Conservation (phyloP, 208 protist species). For the Borovskyia barvae region DNA sequence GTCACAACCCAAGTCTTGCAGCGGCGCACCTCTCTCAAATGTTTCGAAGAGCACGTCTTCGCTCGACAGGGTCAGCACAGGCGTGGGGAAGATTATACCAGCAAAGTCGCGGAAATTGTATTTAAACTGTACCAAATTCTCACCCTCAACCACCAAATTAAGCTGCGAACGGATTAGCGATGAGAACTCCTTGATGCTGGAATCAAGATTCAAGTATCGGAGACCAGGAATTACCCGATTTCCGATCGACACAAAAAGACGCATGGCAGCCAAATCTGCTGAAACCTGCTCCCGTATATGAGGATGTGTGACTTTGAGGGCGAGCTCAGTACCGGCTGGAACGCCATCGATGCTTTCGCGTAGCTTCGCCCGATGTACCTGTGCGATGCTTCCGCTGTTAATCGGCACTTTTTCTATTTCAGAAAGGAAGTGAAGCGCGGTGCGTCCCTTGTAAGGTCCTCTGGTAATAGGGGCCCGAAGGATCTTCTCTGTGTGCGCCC, state of each 20-base stretch:
- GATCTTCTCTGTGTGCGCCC: constrained; percentile 74
- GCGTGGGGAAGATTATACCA: constrained; percentile 82
- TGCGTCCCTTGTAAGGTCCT: constrained; percentile 22
- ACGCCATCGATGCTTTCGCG: constrained; percentile 68
- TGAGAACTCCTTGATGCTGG: constrained; percentile 77
- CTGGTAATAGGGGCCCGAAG: constrained; percentile 34
- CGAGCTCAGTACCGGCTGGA: constrained; percentile 80
- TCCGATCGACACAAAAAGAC: constrained; percentile 42
- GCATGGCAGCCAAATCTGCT: constrained; percentile 77
- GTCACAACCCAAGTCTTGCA: constrained; percentile 50
- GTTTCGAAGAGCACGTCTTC: constrained; percentile 86
- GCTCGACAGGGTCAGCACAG: constrained; percentile 57
- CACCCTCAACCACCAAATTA: constrained; percentile 78
- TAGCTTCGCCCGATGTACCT: constrained; percentile 85
- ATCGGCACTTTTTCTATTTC: constrained; percentile 82
- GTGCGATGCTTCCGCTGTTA: constrained; percentile 92
- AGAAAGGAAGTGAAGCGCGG: constrained; percentile 57
- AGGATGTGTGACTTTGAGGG: constrained; percentile 92
- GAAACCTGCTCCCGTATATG: constrained; percentile 62
- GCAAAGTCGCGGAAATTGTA: constrained; percentile 78
- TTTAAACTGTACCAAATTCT: constrained; percentile 83
- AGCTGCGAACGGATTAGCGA: constrained; percentile 83
- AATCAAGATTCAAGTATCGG: constrained; percentile 61
- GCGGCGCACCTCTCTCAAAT: constrained; percentile 78
- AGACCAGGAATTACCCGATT: constrained; percentile 55